Evolutionary conservation across 1,139 yeast species (phyloP).

Genomic region (Zygosaccharomyces pseudobailii): DNA sequence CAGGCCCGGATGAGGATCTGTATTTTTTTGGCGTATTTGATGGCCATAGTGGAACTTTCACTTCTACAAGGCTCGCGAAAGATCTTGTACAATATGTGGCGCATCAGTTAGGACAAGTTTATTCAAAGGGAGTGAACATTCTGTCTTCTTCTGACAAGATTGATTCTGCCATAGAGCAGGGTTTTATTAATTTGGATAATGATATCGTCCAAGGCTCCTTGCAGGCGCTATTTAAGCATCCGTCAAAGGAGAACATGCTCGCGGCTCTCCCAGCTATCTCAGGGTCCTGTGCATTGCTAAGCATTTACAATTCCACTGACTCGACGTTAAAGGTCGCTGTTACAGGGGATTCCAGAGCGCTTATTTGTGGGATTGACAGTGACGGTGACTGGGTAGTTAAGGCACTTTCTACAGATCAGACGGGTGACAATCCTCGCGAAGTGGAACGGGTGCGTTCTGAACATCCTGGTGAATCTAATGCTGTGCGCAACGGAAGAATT

Average conservation of each 20-base stretch:
- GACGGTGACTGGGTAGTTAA: conserved; percentile 79
- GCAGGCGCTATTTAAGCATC: conserved; percentile 59
- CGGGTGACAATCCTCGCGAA: conserved; percentile 87
- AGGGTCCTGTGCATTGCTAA: conserved; percentile 88
- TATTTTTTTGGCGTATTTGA: conserved; percentile 94
- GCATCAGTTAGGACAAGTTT: conserved; percentile 67
- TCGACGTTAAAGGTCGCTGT: conserved; percentile 81
- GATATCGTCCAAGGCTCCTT: conserved; percentile 79
- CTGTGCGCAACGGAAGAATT: conserved; percentile 81
- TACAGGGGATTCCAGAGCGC: conserved; percentile 94
- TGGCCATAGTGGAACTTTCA: conserved; percentile 97
- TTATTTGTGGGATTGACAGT: conserved; percentile 67
- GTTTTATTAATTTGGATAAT: conserved; percentile 78
- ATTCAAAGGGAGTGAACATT: conserved; percentile 10
- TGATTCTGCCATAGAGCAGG: conserved; percentile 75
- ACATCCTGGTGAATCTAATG: conserved; percentile 87
- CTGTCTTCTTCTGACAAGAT: conserved; percentile 43
- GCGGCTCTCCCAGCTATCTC: conserved; percentile 87
- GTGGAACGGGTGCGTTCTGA: conserved; percentile 77
- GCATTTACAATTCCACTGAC: conserved; percentile 77
- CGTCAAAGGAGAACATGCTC: conserved; percentile 47
- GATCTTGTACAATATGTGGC: conserved; percentile 71
- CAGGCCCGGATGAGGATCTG: conserved; percentile 62
- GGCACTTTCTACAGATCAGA: conserved; percentile 86
- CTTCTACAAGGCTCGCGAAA: conserved; percentile 78